Base-by-base conservation (phyloP, 75 land plant species). In the Cryptomeria japonica region DNA sequence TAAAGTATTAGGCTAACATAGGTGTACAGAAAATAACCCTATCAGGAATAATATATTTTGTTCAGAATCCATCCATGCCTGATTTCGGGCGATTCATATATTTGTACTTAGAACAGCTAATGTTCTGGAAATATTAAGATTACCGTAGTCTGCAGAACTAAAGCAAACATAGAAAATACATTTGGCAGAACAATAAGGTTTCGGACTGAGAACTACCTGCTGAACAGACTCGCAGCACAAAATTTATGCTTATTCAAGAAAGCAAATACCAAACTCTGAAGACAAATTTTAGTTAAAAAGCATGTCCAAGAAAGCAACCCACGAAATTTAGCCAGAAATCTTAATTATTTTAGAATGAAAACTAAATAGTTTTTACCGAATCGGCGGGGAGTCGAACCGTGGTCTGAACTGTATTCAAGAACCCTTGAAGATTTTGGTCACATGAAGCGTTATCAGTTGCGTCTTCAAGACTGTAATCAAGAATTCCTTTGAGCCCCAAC, bases 391-490 rank as follows among this genome's bases (percentile, higher is more conserved):
- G 90, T 34, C 80, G 78, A 56, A 85, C 55, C 44, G 95, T 88
- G 49, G 91, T 88, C 83, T 90, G 86, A 31, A 95, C 89, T 47
- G 95, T 92, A 19, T 85, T 64, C 31, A 94, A 56, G 55, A 98
- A 95, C 12, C 78, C 93, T 3, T 78, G 72, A 39, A 95, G 88
- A 80, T 98, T 98, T 32, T 87, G 85, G 84, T 96, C 99, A 87
- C 96, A 96, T 19, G 91, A 86, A 16, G 2, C 89, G 42, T 92
- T 92, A 32, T 94, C 95, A 28, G 49, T 79, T 19, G 95, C 95
- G 84, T 95, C 95, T 86, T 98, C 99, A 18, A 95, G 64, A 5
- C 94, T 93, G 80, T 95, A 97, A 77, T 90, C 92, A 14, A 97
- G 80, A 79, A 97, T 95, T 51, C 93, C 93, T 31, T 92, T 76